Evolutionary conservation across 352 stramenopile genomes (phyloP).

Genomic region (Hyaloperonospora brassicae): DNA sequence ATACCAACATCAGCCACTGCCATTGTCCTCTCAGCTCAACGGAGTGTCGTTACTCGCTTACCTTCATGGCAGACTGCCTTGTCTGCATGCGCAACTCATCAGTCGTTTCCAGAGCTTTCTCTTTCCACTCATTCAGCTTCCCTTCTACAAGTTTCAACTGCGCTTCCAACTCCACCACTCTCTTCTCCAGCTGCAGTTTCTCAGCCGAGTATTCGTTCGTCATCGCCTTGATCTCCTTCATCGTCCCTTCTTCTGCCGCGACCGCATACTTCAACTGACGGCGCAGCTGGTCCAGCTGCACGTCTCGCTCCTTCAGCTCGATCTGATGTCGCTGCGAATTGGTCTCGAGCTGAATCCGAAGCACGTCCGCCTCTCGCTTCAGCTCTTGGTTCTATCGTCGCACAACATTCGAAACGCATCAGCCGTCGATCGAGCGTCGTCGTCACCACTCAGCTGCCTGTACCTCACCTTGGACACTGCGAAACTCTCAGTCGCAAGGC

Average conservation of each 20-base stretch:
- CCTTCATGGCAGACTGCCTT: constrained; percentile 48
- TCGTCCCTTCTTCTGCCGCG: constrained; percentile 51
- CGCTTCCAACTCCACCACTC: constrained; percentile 60
- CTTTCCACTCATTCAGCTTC: constrained; percentile 61
- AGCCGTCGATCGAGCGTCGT: background rate
- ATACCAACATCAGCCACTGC: background rate
- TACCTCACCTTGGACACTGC: constrained; percentile 44
- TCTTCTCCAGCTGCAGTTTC: constrained; percentile 58
- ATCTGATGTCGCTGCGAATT: constrained; percentile 53
- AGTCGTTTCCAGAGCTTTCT: constrained; percentile 51
- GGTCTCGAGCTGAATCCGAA: constrained; percentile 46
- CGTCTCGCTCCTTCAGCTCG: constrained; percentile 58
- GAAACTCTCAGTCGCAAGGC: constrained; percentile 49
- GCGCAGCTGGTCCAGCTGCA: constrained; percentile 59
- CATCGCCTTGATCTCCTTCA: constrained; percentile 46
- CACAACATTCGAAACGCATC: constrained; percentile 1
- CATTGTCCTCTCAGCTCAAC: background rate
- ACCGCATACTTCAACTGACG: constrained; percentile 60
- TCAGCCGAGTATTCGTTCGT: constrained; percentile 47
- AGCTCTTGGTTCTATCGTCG: constrained; percentile 37
- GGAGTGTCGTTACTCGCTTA: constrained; percentile 10
- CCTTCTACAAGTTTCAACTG: constrained; percentile 58
- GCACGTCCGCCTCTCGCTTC: constrained; percentile 40
- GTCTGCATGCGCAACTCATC: constrained; percentile 37
- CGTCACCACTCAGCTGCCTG: background rate